Conservation (phyloP, 2,329 filamentous ascomycete species). For the Endoconidiophora laricicola region DNA sequence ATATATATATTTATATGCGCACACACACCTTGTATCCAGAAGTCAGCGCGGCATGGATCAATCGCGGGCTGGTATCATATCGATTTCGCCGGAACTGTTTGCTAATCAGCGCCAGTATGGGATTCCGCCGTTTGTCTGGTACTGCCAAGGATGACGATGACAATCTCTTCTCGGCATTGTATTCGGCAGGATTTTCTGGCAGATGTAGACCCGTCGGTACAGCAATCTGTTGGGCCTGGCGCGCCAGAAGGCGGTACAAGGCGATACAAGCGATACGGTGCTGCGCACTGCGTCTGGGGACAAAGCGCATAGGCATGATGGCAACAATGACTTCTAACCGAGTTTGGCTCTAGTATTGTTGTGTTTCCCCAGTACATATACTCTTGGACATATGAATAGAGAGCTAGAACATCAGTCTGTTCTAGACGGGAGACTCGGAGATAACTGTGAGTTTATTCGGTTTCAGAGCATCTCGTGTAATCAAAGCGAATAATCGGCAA, state of each 20-base stretch:
- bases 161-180: background rate
- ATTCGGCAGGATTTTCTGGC: background rate
- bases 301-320: slow-evolving; percentile 22
- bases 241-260: slow-evolving; percentile 54
- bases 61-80: slow-evolving; percentile 37
- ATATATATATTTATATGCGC: too few relatives aligned
- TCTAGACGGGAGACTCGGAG: too few relatives aligned
- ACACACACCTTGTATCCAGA: slow-evolving; percentile 47
- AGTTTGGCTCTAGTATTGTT: background rate
- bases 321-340: background rate
- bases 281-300: slow-evolving; percentile 33
- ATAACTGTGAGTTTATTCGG: too few relatives aligned
- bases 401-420: too few relatives aligned
- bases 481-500: too few relatives aligned
- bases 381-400: too few relatives aligned
- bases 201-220: slow-evolving; percentile 29
- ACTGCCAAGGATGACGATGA: slow-evolving; percentile 16
- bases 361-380: background rate
- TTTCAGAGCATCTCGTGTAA: too few relatives aligned
- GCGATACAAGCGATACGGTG: slow-evolving; percentile 45
- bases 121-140: slow-evolving; percentile 19
- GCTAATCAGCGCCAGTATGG: slow-evolving; percentile 40
- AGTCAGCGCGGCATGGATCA: slow-evolving; percentile 44
- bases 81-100: slow-evolving; percentile 46
- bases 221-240: slow-evolving; percentile 35